Evolutionary conservation across 1,284 basidiomycete genomes (phyloP).

Genomic region (Xerocomus nothofagi): DNA sequence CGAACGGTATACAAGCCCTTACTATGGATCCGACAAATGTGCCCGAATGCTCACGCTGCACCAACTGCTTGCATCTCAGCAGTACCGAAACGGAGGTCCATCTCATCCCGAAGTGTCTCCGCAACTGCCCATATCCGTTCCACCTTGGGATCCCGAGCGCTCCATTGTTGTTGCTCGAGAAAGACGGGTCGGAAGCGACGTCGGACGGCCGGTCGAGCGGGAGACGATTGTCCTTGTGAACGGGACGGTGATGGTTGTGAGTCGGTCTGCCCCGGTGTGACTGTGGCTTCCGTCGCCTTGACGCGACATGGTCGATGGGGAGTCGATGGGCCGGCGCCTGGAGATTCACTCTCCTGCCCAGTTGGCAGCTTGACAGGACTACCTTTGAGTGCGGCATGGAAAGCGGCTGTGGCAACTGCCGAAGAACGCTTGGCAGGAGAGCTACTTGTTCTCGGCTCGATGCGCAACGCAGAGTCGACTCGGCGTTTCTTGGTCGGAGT

Average conservation of each 20-base stretch:
- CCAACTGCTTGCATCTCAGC: background rate
- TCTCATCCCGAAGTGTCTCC: conserved; percentile 10
- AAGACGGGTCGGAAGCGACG: conserved; percentile 32
- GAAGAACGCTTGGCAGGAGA: conserved; percentile 14
- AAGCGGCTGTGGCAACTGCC: conserved; percentile 16
- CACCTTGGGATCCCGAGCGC: conserved; percentile 30
- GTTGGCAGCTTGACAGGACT: conserved; percentile 4
- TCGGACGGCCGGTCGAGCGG: conserved; percentile 6
- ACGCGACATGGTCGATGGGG: conserved; percentile 17
- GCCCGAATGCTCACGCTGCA: background rate
- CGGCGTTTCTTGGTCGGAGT: conserved; percentile 35
- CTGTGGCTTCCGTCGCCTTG: background rate
- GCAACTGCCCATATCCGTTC: conserved; percentile 29
- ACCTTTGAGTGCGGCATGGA: conserved; percentile 20
- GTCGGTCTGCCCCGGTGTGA: background rate
- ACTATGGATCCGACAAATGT: too few relatives aligned
- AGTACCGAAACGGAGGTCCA: conserved; percentile 18
- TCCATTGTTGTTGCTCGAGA: conserved; percentile 35
- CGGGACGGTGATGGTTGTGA: conserved; percentile 12
- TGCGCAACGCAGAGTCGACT: conserved; percentile 12
- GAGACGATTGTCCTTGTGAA: conserved; percentile 10
- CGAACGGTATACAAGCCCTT: too few relatives aligned
- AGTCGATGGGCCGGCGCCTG: conserved; percentile 26
- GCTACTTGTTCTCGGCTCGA: conserved; percentile 8
- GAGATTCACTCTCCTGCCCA: background rate